Percentiles rank a stretch among this genome's conserved stretches.
These are phyloP conservation scores for Candida sp. DNA, from an alignment of 1,139 yeast genomes.

Conservation along the genomic window DNA sequence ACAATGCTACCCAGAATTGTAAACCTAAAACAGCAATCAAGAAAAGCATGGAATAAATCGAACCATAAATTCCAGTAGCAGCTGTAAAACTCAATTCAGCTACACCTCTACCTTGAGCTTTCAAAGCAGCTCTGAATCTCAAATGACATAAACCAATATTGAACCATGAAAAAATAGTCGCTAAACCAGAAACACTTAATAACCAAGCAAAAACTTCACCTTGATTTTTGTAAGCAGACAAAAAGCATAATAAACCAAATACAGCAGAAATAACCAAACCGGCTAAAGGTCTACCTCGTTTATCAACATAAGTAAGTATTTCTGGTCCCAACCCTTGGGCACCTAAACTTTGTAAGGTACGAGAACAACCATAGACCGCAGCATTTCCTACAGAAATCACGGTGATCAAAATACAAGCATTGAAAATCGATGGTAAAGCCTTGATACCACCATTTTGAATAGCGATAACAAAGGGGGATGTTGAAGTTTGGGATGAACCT, in stretches of 20 bases:
- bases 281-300: slow-evolving; percentile 39
- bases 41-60: slow-evolving; percentile 28
- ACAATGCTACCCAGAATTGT: slow-evolving; percentile 38
- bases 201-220: slow-evolving; percentile 39
- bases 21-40: slow-evolving; percentile 28
- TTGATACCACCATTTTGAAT: slow-evolving; percentile 49
- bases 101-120: slow-evolving; percentile 22
- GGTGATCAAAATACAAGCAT: slow-evolving; percentile 39
- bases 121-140: slow-evolving; percentile 37
- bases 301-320: slow-evolving; percentile 33
- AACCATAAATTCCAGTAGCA: slow-evolving; percentile 29
- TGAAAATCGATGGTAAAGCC: slow-evolving; percentile 41
- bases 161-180: slow-evolving; percentile 42
- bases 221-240: slow-evolving; percentile 36
- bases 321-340: slow-evolving; percentile 41
- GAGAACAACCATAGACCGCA: slow-evolving; percentile 42
- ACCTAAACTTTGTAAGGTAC: slow-evolving; percentile 39
- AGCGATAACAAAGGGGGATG: slow-evolving; percentile 61
- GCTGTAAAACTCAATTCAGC: slow-evolving; percentile 27
- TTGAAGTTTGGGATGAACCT: slow-evolving; percentile 27
- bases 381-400: slow-evolving; percentile 43
- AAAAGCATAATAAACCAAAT: slow-evolving; percentile 37
- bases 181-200: slow-evolving; percentile 38
- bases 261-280: slow-evolving; percentile 31
- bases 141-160: slow-evolving; percentile 35